Base-by-base conservation (phyloP, 208 protist species). In the Acanthamoeba sp. region DNA sequence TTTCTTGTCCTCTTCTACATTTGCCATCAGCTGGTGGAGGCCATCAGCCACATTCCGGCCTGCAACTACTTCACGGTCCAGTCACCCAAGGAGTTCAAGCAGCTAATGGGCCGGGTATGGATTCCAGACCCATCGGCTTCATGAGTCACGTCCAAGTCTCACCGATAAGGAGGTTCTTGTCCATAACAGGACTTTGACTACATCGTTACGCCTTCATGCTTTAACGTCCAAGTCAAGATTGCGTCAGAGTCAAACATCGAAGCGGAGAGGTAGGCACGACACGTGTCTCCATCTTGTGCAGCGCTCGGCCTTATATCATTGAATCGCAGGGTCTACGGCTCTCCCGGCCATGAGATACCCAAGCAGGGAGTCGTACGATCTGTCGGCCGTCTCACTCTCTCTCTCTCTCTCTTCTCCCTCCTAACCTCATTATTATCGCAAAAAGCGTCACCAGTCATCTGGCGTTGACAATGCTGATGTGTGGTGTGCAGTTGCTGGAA, bases 31-130 rank as follows among this genome's bases (percentile, higher is more conserved):
- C 27, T 71, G 29, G 62, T 71, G 24, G 62, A 71, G 24, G 62
- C 62, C 16, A 71, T 71, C 62, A 71, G 62, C 62, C 62, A 71
- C 32, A 71, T 71, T 27, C 62, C 62, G 6, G 62, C 29, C 22
- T 71, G 62, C 32, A 71, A 71, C 62, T 71, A 71, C 62, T 71
- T 71, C 62, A 71, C 62, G 22, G 62, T 71, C 2, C 24, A 36
- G 62, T 71, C 62, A 71, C 32, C 62, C 62, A 71, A 71, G 24
- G 62, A 71, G 14, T 71, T 71, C 62, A 71, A 71, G 62, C 24
- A 71, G 62, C 62, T 71, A 16, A 71, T 71, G 62, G n/a, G 29
- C 62, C 22, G 62, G 29, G 62, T 71, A 36, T 1, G 18, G 6
- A 9, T 36, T 36, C 14, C 24, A 55, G 50, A 55, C 4, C 50